Evolutionary conservation across 2,329 filamentous ascomycete species (phyloP).

Genomic region (Zymoseptoria crescenta): DNA sequence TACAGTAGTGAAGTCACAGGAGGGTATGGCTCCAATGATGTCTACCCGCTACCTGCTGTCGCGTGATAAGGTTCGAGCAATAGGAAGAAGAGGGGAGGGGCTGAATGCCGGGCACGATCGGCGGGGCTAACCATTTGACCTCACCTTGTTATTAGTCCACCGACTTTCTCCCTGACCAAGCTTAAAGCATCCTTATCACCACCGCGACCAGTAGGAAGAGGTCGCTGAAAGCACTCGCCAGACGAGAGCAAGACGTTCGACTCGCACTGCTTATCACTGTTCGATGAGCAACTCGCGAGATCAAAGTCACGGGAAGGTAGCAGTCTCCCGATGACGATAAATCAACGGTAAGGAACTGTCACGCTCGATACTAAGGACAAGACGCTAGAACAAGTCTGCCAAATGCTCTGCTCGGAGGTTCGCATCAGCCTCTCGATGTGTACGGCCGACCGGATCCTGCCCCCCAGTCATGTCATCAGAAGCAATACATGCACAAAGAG

Average conservation of each 20-base stretch:
- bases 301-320: no score
- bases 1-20: background rate
- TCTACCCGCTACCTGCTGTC: background rate
- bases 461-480: no score
- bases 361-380: no score
- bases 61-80: constrained; percentile 6
- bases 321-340: no score
- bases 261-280: background rate
- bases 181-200: background rate
- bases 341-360: no score
- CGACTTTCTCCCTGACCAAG: no score
- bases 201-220: background rate
- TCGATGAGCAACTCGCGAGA: background rate
- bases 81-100: background rate
- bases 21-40: constrained; percentile 1
- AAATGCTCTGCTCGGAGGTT: no score
- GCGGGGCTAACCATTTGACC: background rate
- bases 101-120: background rate
- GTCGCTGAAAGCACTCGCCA: background rate
- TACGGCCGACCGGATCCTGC: no score
- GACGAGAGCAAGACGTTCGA: background rate
- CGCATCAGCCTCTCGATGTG: no score
- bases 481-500: no score
- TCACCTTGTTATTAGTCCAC: background rate
- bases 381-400: no score